Percentiles rank a stretch among this genome's conserved stretches.
These are phyloP conservation scores for Kodamaea derodonti DNA, from an alignment of 1,139 yeast genomes.

Conservation along the genomic window DNA sequence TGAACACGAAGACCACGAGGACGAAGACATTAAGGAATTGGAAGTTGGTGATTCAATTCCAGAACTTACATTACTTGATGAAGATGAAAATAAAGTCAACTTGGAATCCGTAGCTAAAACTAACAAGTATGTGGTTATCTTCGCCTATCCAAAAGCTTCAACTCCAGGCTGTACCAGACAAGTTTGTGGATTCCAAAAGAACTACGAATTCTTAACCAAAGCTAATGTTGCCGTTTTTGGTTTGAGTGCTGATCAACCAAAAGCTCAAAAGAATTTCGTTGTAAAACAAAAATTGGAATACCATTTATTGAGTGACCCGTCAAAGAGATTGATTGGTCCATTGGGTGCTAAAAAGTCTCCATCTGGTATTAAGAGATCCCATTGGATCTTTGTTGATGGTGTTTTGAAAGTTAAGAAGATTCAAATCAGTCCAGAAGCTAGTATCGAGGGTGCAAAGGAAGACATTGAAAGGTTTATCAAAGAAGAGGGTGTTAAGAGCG, in stretches of 20 bases:
- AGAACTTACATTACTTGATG: slow-evolving; percentile 56
- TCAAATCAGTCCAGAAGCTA: slow-evolving; percentile 75
- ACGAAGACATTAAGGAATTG: slow-evolving; percentile 27
- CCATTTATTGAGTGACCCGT: slow-evolving; percentile 73
- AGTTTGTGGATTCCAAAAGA: slow-evolving; percentile 82
- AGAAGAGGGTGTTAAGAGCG: slow-evolving; percentile 11
- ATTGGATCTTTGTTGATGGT: slow-evolving; percentile 85
- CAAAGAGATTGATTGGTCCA: slow-evolving; percentile 59
- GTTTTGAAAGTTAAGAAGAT: slow-evolving; percentile 59
- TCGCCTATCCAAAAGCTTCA: slow-evolving; percentile 86
- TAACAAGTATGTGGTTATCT: slow-evolving; percentile 55
- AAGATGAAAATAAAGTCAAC: slow-evolving; percentile 59
- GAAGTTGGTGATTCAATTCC: slow-evolving; percentile 72
- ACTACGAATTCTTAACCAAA: slow-evolving; percentile 49
- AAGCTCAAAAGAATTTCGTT: slow-evolving; percentile 73
- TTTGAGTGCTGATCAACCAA: slow-evolving; percentile 68
- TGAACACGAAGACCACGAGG: slow-evolving; percentile 6
- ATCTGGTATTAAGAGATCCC: slow-evolving; percentile 80
- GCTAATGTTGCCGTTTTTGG: slow-evolving; percentile 58
- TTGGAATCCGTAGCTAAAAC: slow-evolving; percentile 45
- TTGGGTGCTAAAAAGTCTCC: slow-evolving; percentile 83
- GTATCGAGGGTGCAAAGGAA: slow-evolving; percentile 59
- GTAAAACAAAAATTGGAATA: slow-evolving; percentile 70
- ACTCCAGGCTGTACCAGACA: slow-evolving; percentile 97
- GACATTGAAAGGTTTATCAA: slow-evolving; percentile 41